Percentiles rank a stretch among this genome's conserved stretches.
These are phyloP conservation scores for Tritrichomonas foetus DNA, from an alignment of 208 protist species.

Conservation along the genomic window DNA sequence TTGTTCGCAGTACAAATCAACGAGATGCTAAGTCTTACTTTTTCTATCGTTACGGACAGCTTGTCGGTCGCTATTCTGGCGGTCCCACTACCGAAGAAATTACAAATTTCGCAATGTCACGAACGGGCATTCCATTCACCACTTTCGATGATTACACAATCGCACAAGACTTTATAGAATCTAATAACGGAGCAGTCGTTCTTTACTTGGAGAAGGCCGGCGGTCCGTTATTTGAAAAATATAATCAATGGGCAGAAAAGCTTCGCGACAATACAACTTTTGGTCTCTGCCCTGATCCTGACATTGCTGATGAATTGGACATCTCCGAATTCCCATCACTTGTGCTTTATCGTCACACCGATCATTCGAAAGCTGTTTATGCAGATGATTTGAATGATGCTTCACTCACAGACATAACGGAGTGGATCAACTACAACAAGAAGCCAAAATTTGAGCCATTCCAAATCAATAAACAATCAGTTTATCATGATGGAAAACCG, in stretches of 20 bases:
- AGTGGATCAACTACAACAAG: neutral
- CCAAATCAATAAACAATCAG: neutral
- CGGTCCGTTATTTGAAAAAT: slow-evolving; percentile 6
- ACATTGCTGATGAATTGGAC: neutral
- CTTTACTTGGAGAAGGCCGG: neutral
- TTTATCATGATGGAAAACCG: neutral
- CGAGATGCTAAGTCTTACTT: neutral
- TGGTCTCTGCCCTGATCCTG: neutral
- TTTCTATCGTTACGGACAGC: neutral
- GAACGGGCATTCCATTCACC: neutral
- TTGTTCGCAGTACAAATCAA: neutral
- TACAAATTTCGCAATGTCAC: neutral
- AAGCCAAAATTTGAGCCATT: neutral
- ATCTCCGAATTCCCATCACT: neutral
- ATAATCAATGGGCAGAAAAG: neutral
- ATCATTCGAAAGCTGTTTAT: neutral
- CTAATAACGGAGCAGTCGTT: neutral
- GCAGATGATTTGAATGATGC: neutral
- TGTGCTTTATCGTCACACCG: neutral
- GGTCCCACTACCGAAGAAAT: neutral
- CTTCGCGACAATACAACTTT: neutral
- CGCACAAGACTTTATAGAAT: slow-evolving; percentile 21
- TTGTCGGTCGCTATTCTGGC: neutral
- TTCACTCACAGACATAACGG: neutral
- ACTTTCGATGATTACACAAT: slow-evolving; percentile 23